These are phyloP conservation scores for Penicillium cosmopolitanum DNA, from an alignment of 495 filamentous ascomycete genomes.

Conservation along the genomic window DNA sequence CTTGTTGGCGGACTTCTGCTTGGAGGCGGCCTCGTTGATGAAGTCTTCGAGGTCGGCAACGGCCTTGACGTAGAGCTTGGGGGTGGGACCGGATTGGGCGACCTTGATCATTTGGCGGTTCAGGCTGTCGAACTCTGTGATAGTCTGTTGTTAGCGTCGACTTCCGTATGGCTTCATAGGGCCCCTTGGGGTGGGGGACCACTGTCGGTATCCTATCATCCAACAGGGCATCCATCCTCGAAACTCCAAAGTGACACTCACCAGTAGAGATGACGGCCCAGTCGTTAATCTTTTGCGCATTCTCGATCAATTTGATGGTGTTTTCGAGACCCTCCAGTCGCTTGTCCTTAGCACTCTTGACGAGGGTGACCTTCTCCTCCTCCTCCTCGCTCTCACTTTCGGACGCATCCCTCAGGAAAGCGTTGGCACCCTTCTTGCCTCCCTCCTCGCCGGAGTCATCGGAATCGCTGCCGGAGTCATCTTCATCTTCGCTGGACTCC, in stretches of 20 bases:
- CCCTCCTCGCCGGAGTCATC: slow-evolving; percentile 58
- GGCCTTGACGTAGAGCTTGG: slow-evolving; percentile 89
- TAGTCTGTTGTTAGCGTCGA: slow-evolving; percentile 25
- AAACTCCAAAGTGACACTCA: slow-evolving; percentile 44
- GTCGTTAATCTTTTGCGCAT: slow-evolving; percentile 95
- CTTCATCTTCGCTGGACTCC: slow-evolving; percentile 71
- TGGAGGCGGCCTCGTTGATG: slow-evolving; percentile 89
- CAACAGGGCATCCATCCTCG: not conserved
- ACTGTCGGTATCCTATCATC: not conserved
- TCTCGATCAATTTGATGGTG: slow-evolving; percentile 87
- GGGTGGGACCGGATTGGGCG: slow-evolving; percentile 71
- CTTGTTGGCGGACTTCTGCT: slow-evolving; percentile 94
- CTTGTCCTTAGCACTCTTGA: slow-evolving; percentile 98
- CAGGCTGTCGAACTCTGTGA: slow-evolving; percentile 91
- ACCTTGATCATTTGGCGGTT: slow-evolving; percentile 87
- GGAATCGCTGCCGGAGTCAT: slow-evolving; percentile 15
- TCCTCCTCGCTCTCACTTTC: slow-evolving; percentile 85
- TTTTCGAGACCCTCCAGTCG: slow-evolving; percentile 89
- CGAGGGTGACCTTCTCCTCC: slow-evolving; percentile 77
- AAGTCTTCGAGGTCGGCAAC: slow-evolving; percentile 94
- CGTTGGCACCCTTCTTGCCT: slow-evolving; percentile 68
- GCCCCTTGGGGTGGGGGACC: not conserved
- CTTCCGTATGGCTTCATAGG: not conserved
- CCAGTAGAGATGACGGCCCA: slow-evolving; percentile 91
- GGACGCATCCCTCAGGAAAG: slow-evolving; percentile 78